Percentiles rank a stretch among this genome's conserved stretches.
phyloP scores from a whole-genome alignment of 805 yeast genomes.

The Clavispora phyllophila region DNA sequence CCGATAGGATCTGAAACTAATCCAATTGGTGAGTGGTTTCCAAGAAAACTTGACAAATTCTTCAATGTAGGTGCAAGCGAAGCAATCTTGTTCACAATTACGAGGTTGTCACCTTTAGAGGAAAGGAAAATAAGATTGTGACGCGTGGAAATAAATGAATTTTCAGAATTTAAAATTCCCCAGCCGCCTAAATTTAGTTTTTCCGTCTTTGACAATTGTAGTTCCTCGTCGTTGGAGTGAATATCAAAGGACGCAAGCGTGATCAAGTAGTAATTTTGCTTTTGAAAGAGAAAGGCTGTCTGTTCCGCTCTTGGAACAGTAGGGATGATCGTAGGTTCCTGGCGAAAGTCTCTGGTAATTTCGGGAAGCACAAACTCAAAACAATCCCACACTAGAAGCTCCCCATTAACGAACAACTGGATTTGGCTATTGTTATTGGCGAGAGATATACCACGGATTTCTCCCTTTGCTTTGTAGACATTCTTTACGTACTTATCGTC shows the following conservation, averaged over 20 bases:
- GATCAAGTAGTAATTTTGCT: slow-evolving; percentile 12
- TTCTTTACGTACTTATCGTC: slow-evolving; percentile 33
- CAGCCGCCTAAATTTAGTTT: slow-evolving; percentile 5
- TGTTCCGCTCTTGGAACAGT: background rate
- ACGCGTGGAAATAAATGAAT: slow-evolving; percentile 20
- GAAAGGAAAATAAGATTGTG: slow-evolving; percentile 27
- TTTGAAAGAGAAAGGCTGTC: slow-evolving; percentile 13
- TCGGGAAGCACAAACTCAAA: slow-evolving; percentile 27
- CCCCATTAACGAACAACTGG: slow-evolving; percentile 16
- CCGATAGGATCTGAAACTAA: slow-evolving; percentile 26
- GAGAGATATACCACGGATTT: slow-evolving; percentile 17
- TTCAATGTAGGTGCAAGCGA: slow-evolving; percentile 7
- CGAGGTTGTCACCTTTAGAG: slow-evolving; percentile 13
- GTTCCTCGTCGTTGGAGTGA: slow-evolving; percentile 27
- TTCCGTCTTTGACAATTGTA: slow-evolving; percentile 16
- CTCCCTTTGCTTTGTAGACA: slow-evolving; percentile 16
- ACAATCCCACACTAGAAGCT: slow-evolving; percentile 29
- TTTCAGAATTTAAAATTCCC: slow-evolving; percentile 4
- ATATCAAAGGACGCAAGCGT: slow-evolving; percentile 14
- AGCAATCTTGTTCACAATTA: slow-evolving; percentile 27
- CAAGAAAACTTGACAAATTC: background rate
- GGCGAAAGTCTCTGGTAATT: slow-evolving; percentile 22
- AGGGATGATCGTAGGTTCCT: background rate
- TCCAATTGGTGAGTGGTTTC: slow-evolving; percentile 16
- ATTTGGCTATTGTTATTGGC: slow-evolving; percentile 20